Evolutionary conservation across 2,329 filamentous ascomycete genomes (phyloP).

Genomic region (Paracorniculantispora psalliotae): DNA sequence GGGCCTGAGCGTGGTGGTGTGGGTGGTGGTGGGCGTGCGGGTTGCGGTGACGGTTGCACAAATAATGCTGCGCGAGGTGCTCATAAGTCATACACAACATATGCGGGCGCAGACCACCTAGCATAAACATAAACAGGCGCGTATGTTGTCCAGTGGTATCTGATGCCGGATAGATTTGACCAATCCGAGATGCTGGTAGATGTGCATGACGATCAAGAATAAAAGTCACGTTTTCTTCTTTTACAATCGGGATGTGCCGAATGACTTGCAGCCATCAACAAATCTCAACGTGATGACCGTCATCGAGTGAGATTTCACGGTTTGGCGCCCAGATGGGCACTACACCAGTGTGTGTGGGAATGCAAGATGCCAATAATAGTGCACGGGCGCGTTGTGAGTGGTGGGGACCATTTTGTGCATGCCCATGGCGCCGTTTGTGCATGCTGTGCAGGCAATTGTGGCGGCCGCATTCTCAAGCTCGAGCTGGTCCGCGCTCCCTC

Average conservation of each 20-base stretch:
- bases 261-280: neutral
- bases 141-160: too few species aligned
- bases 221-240: too few species aligned
- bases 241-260: neutral
- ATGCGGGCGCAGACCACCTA: neutral
- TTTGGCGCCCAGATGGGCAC: conserved; percentile 3
- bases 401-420: conserved; percentile 1
- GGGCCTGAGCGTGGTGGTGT: conserved; percentile 2
- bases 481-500: neutral
- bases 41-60: conserved; percentile 1
- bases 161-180: neutral
- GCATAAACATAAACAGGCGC: neutral
- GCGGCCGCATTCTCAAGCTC: conserved; percentile 4
- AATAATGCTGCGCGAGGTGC: neutral
- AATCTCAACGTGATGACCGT: neutral
- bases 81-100: neutral
- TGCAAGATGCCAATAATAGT: neutral
- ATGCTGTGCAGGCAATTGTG: neutral
- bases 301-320: conserved; percentile 1
- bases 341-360: neutral
- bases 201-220: neutral
- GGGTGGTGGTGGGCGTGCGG: neutral
- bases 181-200: neutral
- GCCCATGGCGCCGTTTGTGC: neutral
- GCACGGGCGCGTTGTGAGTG: neutral